Conservation (phyloP, 2,329 filamentous ascomycete species). For the Talaromyces piceae region DNA sequence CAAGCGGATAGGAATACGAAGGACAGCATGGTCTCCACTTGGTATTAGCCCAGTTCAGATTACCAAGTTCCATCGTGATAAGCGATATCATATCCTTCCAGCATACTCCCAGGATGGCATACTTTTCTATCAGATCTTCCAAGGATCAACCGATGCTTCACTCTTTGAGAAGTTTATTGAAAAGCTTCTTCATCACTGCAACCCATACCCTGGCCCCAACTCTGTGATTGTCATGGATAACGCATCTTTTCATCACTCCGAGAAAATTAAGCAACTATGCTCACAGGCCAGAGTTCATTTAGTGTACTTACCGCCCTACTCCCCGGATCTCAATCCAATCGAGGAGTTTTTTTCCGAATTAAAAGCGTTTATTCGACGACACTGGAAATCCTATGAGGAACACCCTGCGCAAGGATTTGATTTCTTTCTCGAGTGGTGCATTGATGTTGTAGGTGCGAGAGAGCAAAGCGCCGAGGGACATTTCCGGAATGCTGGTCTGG, state of each 20-base stretch:
- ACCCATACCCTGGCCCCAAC: conserved; percentile 17
- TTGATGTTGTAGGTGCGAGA: conserved; percentile 19
- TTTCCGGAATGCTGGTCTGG: conserved; percentile 20
- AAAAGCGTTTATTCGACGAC: conserved; percentile 25
- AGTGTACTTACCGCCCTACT: conserved; percentile 23
- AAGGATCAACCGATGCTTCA: conserved; percentile 22
- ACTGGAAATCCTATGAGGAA: conserved; percentile 16
- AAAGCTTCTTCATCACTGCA: conserved; percentile 19
- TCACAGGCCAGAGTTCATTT: background rate
- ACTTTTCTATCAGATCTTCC: conserved; percentile 21
- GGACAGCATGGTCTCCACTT: conserved; percentile 28
- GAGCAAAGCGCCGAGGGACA: conserved; percentile 19
- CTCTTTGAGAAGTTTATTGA: conserved; percentile 27
- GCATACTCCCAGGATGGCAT: conserved; percentile 26
- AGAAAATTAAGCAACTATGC: background rate
- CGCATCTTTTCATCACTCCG: conserved; percentile 1
- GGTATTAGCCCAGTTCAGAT: conserved; percentile 22
- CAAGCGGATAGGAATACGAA: conserved; percentile 26
- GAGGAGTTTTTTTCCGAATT: conserved; percentile 27
- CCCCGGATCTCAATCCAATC: conserved; percentile 26
- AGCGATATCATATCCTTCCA: conserved; percentile 24
- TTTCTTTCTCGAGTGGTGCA: conserved; percentile 21
- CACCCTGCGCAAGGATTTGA: conserved; percentile 13
- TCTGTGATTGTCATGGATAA: conserved; percentile 24
- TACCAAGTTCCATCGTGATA: conserved; percentile 15